Evolutionary conservation across 177 flowering plant species (phyloP), one percentile per base, ranked within the genome.

Genomic region (Vitis hybrid): DNA sequence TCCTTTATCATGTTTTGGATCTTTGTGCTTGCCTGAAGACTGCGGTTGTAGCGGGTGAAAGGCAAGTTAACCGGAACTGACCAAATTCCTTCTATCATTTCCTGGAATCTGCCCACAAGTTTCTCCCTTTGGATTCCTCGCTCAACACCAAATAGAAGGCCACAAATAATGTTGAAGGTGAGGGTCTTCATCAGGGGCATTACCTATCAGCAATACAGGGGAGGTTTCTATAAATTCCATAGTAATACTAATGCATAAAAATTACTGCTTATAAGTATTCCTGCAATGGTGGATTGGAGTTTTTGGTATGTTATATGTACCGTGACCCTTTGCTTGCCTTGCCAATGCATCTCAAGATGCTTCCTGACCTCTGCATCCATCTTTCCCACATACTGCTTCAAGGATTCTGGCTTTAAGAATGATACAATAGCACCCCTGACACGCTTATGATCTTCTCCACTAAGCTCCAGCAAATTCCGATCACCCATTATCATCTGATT

Each of bases 1-100:
- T 78, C 79, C 57, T 66, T 68, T 56, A 87, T 1, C 69, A 86
- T 67, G 49, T 50, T 60, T 52, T 65, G 74, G 11, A 76, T 77
- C 75, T 64, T 78, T 15, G 32, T 55, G 52, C 90, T 86, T 14
- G 89, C 87, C 35, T 58, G 66, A 19, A 90, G 76, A 73, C 91
- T 81, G 27, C 83, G 68, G 56, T 74, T 86, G 82, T 72, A 90
- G 54, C 83, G 75, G 9, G 91, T 87, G 76, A 88, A 88, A 0
- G 95, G 92, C 30, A 90, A 55, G 70, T 88, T 86, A 5, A 90
- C 11, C 0, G 95, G 95, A 40, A 87, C 63, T 8, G 91, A 75
- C 92, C 88, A 90, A 72, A 82, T 64, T 51, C 92, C 95, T 9
- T 56, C 62, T 1, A 81, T 69, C 88, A 88, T 81, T 30, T 67